Evolutionary conservation across 2,329 filamentous ascomycete genomes (phyloP).

Genomic region (Neopestalotiopsis clavispora): DNA sequence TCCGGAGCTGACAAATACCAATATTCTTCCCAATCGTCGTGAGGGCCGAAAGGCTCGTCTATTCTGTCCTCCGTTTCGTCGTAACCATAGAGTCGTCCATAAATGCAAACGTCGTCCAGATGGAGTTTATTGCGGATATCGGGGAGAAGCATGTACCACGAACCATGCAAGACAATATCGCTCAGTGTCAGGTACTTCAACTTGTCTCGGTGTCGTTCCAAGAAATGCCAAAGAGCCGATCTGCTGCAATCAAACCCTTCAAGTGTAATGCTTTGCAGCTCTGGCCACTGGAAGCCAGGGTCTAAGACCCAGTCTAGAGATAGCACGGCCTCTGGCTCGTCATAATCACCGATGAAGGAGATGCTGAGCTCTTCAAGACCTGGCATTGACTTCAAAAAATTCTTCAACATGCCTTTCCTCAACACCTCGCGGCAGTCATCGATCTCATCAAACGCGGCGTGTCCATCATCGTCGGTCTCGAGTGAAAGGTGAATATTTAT

Average conservation of each 20-base stretch:
- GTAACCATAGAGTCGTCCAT: not conserved
- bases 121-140: not conserved
- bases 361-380: not conserved
- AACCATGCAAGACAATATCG: slow-evolving; percentile 1
- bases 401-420: not conserved
- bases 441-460: not conserved
- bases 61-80: not conserved
- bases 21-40: not conserved
- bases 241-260: not conserved
- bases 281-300: not conserved
- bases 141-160: slow-evolving; percentile 1
- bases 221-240: not conserved
- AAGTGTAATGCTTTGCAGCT: not conserved
- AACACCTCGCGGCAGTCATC: not conserved
- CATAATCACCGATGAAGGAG: not conserved
- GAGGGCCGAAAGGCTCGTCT: not conserved
- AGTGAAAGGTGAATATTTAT: not conserved
- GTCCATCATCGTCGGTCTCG: not conserved
- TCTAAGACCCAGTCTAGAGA: slow-evolving; percentile 2
- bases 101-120: not conserved
- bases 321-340: not conserved
- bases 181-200: not conserved
- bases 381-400: not conserved
- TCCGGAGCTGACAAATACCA: not conserved
- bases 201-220: slow-evolving; percentile 1